phyloP scores from a whole-genome alignment of 2,329 filamentous ascomycete genomes.

The Rosellinia necatrix region DNA sequence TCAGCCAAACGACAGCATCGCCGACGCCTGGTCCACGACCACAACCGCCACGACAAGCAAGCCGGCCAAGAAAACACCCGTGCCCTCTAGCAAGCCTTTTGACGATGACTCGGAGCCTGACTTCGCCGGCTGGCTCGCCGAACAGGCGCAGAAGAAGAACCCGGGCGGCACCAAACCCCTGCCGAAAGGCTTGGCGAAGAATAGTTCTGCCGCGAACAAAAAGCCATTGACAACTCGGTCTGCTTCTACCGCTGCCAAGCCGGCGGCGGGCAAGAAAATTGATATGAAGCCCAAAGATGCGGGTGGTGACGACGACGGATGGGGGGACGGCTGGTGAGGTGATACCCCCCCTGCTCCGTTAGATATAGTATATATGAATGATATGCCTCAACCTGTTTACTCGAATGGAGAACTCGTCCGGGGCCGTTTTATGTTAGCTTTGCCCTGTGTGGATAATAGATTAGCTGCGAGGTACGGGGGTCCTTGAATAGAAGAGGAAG shows the following conservation, averaged over 20 bases:
- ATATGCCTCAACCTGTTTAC: too few relatives aligned
- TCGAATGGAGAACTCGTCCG: too few relatives aligned
- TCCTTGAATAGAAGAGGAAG: background rate
- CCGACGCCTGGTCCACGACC: conserved; percentile 20
- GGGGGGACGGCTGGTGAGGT: conserved; percentile 67
- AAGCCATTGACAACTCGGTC: conserved; percentile 45
- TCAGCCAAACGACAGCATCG: conserved; percentile 52
- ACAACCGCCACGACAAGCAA: conserved; percentile 12
- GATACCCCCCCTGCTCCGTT: too few relatives aligned
- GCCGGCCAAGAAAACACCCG: conserved; percentile 41
- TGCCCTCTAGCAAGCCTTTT: conserved; percentile 56
- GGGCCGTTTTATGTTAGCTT: too few relatives aligned
- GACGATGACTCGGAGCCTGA: conserved; percentile 90
- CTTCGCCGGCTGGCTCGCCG: conserved; percentile 93
- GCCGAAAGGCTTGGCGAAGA: conserved; percentile 81
- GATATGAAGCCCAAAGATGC: conserved; percentile 67
- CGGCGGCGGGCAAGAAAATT: conserved; percentile 63
- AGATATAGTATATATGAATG: background rate
- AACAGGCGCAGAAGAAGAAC: conserved; percentile 74
- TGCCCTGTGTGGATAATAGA: too few relatives aligned
- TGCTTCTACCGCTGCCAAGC: conserved; percentile 32
- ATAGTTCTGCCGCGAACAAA: conserved; percentile 36
- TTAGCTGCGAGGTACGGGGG: too few relatives aligned
- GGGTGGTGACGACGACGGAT: conserved; percentile 62
- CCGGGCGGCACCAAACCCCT: conserved; percentile 60